These are phyloP conservation scores for Chrysanthemum lavandulifolium DNA, from an alignment of 129 eudicot species.

Conservation along the genomic window DNA sequence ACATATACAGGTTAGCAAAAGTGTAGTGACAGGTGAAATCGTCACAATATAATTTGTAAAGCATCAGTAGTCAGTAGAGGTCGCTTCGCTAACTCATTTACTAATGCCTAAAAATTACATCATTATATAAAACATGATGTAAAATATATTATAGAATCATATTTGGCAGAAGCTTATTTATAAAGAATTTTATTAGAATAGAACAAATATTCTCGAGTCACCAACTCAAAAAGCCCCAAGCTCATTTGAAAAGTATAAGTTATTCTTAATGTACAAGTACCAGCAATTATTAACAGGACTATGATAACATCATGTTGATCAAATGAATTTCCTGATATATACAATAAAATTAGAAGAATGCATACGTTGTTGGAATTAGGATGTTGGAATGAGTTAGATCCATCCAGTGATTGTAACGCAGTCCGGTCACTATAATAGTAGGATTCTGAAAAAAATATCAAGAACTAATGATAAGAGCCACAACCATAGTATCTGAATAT, in stretches of 20 bases:
- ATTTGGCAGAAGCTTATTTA: too few species aligned
- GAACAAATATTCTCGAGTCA: too few species aligned
- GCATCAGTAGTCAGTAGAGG: background rate
- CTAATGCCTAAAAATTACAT: too few species aligned
- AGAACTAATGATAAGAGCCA: conserved; percentile 8
- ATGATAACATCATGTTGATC: too few species aligned
- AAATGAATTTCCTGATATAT: conserved; percentile 1
- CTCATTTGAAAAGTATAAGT: too few species aligned
- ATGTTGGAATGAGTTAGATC: conserved; percentile 31
- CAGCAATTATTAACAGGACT: too few species aligned
- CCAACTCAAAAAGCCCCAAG: too few species aligned
- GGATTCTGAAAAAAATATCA: conserved; percentile 42
- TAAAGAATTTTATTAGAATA: too few species aligned
- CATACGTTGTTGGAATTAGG: conserved; percentile 50
- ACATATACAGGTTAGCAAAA: conserved; percentile 5
- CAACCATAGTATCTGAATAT: conserved; percentile 1
- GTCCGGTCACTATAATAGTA: conserved; percentile 40
- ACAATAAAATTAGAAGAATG: conserved; percentile 8
- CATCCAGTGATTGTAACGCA: conserved; percentile 34
- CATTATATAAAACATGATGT: too few species aligned
- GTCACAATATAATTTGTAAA: background rate
- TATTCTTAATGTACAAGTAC: too few species aligned
- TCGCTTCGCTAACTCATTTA: too few species aligned
- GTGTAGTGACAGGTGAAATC: background rate
- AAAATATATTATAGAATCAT: too few species aligned